Evolutionary conservation across 2,329 filamentous ascomycete genomes (phyloP), one percentile per base, ranked within the genome.

Genomic region (Scolecobasidium constrictum): DNA sequence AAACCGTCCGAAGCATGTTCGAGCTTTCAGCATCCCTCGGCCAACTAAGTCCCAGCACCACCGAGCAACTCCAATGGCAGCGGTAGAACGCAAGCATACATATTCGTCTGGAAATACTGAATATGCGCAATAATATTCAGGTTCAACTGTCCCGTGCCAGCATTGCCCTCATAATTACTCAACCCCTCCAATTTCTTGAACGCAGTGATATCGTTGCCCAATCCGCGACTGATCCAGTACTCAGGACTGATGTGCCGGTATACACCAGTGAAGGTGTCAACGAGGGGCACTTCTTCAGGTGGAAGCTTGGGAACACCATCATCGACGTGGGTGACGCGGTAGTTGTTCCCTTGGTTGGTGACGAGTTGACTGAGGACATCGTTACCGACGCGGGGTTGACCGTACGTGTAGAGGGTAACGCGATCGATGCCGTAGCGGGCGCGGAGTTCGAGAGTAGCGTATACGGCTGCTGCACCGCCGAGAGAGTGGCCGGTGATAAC

Each of bases 291-390:
- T 37, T 72, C 41, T 45, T 76, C 60, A 12, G 78, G 73, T 1
- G 82, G 81, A 31, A 87, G 66, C 36, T 77, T 72, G 0, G 83
- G 78, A 2, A 86, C 73, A 1, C 78, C 76, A 56, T 87, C 83
- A 50, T 72, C 63, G 34, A 60, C 61, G 60, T 86, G 81, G 2
- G 82, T 86, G 41, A 84, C 65, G 48, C 82, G 77, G 62, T 68
- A 81, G 49, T 75, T 71, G 43, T 55, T 55, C 2, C 73, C 73
- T 50, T 80, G 75, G 38, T 52, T 50, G 7, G 67, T 68, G 46
- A 84, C 63, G 53, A 69, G 79, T 42, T 64, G 54, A 42, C 68
- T 69, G 45, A 83, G 68, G 15, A 56, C 65, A 2, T 56, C 52
- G 58, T 81, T 78, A 47, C 78, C 81, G n/a, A 79, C 68, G 38